Evolutionary conservation across 768 basidiomycete genomes (phyloP).

Genomic region (Trametes villosa): DNA sequence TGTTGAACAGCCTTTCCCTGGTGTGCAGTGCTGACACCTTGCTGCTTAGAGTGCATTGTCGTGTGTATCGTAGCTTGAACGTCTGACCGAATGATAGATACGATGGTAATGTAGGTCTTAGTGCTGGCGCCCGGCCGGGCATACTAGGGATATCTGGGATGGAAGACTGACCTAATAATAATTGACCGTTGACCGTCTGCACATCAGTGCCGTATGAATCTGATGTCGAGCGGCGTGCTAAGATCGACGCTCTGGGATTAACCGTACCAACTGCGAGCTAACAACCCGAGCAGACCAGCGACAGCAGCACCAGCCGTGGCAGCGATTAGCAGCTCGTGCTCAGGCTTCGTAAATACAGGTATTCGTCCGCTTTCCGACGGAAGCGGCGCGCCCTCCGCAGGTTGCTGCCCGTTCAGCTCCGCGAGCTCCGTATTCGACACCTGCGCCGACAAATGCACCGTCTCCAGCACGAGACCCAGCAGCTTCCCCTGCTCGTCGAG

Average conservation of each 20-base stretch:
- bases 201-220: no score
- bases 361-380: slow-evolving; percentile 17
- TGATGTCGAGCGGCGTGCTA: neutral
- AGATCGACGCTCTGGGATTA: slow-evolving; percentile 7
- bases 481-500: slow-evolving; percentile 52
- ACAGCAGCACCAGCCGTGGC: slow-evolving; percentile 28
- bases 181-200: no score
- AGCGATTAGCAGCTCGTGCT: slow-evolving; percentile 30
- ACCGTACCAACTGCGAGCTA: slow-evolving; percentile 35
- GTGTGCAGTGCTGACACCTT: neutral
- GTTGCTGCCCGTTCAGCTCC: slow-evolving; percentile 20
- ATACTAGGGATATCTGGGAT: no score
- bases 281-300: slow-evolving; percentile 34
- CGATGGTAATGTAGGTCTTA: no score
- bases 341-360: slow-evolving; percentile 6
- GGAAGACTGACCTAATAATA: no score
- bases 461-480: slow-evolving; percentile 36
- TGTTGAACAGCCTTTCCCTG: slow-evolving; percentile 3
- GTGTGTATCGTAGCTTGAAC: slow-evolving; percentile 53
- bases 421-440: slow-evolving; percentile 12
- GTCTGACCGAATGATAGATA: no score
- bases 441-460: slow-evolving; percentile 20
- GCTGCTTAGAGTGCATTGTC: slow-evolving; percentile 51
- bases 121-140: no score
- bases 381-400: neutral